Evolutionary conservation across 768 basidiomycete genomes (phyloP).

Genomic region (Tulasnella sp.): DNA sequence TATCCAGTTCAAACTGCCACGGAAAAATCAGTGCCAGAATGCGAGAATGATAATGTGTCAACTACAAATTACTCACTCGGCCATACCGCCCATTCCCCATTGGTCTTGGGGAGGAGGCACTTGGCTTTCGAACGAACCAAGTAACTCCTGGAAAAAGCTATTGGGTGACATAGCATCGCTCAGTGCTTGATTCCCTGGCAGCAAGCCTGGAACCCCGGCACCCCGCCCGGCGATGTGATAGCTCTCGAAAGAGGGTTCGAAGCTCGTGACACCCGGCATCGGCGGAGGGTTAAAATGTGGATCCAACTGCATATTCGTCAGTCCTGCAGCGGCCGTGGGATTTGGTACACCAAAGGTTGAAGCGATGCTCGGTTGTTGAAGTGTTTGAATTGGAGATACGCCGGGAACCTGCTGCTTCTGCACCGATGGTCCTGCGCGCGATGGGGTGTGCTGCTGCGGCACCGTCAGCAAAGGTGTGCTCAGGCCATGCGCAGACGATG

Average conservation of each 20-base stretch:
- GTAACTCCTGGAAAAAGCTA: constrained; percentile 17
- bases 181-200: neutral
- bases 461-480: neutral
- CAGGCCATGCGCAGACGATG: neutral
- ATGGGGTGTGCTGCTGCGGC: neutral
- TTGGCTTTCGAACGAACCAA: neutral
- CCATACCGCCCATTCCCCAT: neutral
- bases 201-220: neutral
- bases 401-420: neutral
- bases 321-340: neutral
- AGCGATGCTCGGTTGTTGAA: neutral
- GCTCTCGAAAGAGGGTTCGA: neutral
- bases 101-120: neutral
- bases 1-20: neutral
- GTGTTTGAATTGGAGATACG: neutral
- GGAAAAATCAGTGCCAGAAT: neutral
- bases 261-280: neutral
- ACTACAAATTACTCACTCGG: neutral
- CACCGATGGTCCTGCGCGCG: neutral
- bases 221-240: neutral
- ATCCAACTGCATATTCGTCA: neutral
- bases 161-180: neutral
- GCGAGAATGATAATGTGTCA: neutral
- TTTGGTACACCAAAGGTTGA: neutral
- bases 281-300: neutral